A percentile compares a stretch with the other conserved stretches of the same genome.
Evolutionary conservation across 2,329 filamentous ascomycete genomes (phyloP).

Genomic region (Xylariaceae sp.): DNA sequence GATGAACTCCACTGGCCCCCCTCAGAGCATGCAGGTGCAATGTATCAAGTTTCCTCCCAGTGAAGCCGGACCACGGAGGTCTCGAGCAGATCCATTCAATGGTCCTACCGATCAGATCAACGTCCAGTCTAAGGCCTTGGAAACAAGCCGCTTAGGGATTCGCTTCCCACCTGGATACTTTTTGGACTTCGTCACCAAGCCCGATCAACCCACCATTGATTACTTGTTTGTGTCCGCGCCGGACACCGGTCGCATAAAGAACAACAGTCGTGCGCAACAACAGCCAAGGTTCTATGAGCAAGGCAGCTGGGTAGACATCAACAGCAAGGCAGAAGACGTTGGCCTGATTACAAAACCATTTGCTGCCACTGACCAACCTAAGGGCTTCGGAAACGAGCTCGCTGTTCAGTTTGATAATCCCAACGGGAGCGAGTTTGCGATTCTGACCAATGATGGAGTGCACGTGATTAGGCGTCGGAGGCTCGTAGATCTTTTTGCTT

Average conservation of each 20-base stretch:
- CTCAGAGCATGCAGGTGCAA: slow-evolving; percentile 96
- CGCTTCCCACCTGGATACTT: slow-evolving; percentile 87
- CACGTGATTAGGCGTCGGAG: slow-evolving; percentile 81
- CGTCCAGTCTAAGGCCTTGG: slow-evolving; percentile 47
- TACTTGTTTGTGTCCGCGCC: slow-evolving; percentile 80
- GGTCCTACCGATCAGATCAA: slow-evolving; percentile 41
- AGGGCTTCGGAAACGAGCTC: slow-evolving; percentile 91
- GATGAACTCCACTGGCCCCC: slow-evolving; percentile 62
- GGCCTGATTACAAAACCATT: slow-evolving; percentile 74
- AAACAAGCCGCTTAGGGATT: slow-evolving; percentile 49
- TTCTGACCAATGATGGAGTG: slow-evolving; percentile 87
- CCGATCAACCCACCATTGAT: slow-evolving; percentile 59
- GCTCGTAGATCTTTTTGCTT: slow-evolving; percentile 88
- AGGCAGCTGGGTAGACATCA: slow-evolving; percentile 74
- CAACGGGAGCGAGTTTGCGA: slow-evolving; percentile 73
- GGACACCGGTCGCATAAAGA: slow-evolving; percentile 81
- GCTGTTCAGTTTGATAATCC: slow-evolving; percentile 91
- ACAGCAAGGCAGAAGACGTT: slow-evolving; percentile 72
- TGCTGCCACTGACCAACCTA: slow-evolving; percentile 62
- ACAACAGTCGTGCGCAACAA: slow-evolving; percentile 50
- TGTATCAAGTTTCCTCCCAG: slow-evolving; percentile 90
- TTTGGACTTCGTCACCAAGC: slow-evolving; percentile 73
- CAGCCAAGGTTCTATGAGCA: slow-evolving; percentile 68
- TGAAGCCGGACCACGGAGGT: slow-evolving; percentile 32
- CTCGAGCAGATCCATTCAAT: slow-evolving; percentile 25